Evolutionary conservation across 2,329 filamentous ascomycete species (phyloP).

Genomic region (Curvularia verruculosa): DNA sequence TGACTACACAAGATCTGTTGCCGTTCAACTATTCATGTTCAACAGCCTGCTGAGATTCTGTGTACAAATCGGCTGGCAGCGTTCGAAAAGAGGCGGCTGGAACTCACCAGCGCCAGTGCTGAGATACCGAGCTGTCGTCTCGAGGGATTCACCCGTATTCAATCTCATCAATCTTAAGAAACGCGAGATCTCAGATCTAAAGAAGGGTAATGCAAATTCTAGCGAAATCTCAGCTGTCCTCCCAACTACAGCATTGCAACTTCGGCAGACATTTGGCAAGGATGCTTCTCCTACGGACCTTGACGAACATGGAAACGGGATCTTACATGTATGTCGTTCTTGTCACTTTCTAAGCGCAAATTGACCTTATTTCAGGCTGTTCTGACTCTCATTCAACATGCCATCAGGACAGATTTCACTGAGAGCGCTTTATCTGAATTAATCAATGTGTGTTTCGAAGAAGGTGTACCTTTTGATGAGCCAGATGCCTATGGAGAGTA

Average conservation of each 20-base stretch:
- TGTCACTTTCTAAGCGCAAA: not conserved
- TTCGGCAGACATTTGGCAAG: not conserved
- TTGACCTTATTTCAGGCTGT: not conserved
- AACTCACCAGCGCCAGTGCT: not conserved
- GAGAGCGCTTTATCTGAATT: not conserved
- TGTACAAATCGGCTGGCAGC: not conserved
- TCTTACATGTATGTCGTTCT: not conserved
- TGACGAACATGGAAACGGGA: not conserved
- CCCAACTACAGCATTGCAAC: too few species aligned
- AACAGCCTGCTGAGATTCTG: not conserved
- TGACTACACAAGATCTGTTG: not conserved
- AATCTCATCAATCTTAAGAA: not conserved
- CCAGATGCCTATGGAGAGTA: not conserved
- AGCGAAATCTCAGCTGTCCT: not conserved
- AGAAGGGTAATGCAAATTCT: not conserved
- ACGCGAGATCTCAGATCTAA: too few species aligned
- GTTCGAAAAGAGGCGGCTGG: not conserved
- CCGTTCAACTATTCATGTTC: not conserved
- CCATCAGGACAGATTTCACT: fast-evolving
- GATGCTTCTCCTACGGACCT: not conserved
- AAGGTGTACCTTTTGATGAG: not conserved
- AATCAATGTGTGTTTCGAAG: not conserved
- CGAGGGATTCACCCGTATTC: not conserved
- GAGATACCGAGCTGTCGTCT: not conserved
- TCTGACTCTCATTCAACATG: not conserved